Conservation (phyloP, 148 eudicot species). For the Fagopyrum tataricum region DNA sequence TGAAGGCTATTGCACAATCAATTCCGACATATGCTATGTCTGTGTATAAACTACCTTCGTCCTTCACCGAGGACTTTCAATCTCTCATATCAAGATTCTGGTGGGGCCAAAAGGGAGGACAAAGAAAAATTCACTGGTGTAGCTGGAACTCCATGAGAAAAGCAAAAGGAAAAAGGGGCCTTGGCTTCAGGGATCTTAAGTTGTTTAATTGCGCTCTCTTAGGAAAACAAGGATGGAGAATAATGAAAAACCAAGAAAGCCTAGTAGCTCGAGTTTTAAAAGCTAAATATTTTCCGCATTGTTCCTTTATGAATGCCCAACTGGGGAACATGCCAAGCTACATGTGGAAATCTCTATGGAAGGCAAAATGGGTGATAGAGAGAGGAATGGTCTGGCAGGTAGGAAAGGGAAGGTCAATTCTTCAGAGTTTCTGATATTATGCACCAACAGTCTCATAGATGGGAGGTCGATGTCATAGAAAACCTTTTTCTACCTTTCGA, state of each 20-base stretch:
- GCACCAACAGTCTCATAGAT: accelerated
- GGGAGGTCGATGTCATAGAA: not conserved
- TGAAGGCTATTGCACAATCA: not conserved
- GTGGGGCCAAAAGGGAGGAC: not conserved
- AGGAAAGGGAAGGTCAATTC: not conserved
- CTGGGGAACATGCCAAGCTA: not conserved
- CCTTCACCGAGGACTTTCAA: not conserved
- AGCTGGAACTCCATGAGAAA: not conserved
- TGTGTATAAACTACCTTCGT: not conserved
- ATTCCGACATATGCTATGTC: not conserved
- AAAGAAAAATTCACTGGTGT: not conserved
- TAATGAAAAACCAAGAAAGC: not conserved
- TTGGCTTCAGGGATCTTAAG: not conserved
- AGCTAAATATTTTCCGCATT: not conserved
- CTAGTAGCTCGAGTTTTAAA: not conserved
- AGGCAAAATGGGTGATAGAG: not conserved
- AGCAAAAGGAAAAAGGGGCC: not conserved
- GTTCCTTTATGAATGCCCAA: not conserved
- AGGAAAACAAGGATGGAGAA: not conserved
- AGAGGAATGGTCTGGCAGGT: not conserved
- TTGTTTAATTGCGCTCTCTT: not conserved
- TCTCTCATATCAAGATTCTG: not conserved
- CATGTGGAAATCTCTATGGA: not conserved
- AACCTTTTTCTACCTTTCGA: not conserved
- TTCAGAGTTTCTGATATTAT: not conserved